Base-by-base conservation (phyloP, 2,329 filamentous ascomycete genomes). In the Aspergillus versicolor region DNA sequence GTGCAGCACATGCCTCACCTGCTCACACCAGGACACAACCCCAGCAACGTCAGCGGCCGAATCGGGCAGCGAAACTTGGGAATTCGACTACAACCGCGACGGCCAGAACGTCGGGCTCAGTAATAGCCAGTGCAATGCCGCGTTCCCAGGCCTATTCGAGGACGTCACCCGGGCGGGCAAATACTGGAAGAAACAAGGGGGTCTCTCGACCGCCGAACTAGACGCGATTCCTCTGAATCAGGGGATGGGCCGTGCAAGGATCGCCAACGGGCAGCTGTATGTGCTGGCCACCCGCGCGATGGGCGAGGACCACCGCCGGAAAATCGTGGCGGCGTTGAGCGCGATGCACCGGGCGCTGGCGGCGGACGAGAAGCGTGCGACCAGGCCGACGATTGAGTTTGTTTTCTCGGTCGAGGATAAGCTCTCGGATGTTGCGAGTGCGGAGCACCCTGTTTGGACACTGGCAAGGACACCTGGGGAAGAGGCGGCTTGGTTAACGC, bases 311-410 rank as follows among this genome's bases (percentile, higher is more conserved):
- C 73, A 75, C 46, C 69, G 72, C 11, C 69, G 69, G 2, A 75
- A 75, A 55, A 72, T 73, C 24, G 41, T 75, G 9, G 78, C 75
- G 3, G 76, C 74, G 4, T 68, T 81, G 38, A 75, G 79, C 58
- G 72, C 77, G n/a, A 75, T 82, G 27, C 74, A 82, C 59, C 78
- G 79, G 45, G 78, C 79, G 57, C 73, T 82, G 52, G 67, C 74
- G 56, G 71, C 73, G 13, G 72, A 76, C 38, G 67, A 70, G 30
- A 64, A 70, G 21, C 67, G 66, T 13, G 59, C 51, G 17, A 63
- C 62, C 1, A 66, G 76, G n/a, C 75, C 73, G 8, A 75, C 79
- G 52, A 73, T 80, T 40, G 79, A 81, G 57, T 81, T 81, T 57
- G 71, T 78, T 13, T 77, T 81, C 58, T 74, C 72, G 1, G 65